Percentiles rank a stretch among this genome's conserved stretches.
Evolutionary conservation across 768 basidiomycete species (phyloP).

Genomic region (Boletus vermiculosoides): DNA sequence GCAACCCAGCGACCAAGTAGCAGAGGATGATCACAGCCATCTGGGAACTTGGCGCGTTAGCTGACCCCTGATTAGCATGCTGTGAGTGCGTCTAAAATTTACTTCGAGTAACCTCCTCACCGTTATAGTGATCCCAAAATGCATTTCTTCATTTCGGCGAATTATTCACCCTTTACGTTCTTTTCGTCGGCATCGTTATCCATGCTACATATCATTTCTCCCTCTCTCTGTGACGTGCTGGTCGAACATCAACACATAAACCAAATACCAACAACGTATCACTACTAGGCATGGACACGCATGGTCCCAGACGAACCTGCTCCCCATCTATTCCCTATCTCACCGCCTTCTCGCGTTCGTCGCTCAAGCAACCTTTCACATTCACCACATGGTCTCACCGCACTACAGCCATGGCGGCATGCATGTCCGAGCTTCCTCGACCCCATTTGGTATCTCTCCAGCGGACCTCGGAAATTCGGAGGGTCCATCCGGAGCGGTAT

Average conservation of each 20-base stretch:
- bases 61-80: too few species aligned
- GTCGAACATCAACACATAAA: constrained; percentile 35
- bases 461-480: constrained; percentile 53
- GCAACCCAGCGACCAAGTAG: too few species aligned
- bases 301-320: constrained; percentile 25
- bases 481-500: constrained; percentile 58
- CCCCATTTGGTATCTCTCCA: constrained; percentile 38
- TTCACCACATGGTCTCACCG: constrained; percentile 16
- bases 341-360: constrained; percentile 62
- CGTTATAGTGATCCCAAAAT: too few species aligned
- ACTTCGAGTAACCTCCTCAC: too few species aligned
- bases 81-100: too few species aligned
- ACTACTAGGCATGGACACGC: constrained; percentile 32
- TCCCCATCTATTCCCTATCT: constrained; percentile 59
- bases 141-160: too few species aligned
- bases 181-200: constrained; percentile 54
- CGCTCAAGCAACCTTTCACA: constrained; percentile 29
- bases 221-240: too few species aligned
- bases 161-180: constrained; percentile 52
- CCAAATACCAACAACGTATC: constrained; percentile 35
- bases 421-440: constrained; percentile 26
- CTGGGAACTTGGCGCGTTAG: too few species aligned
- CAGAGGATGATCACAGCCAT: too few species aligned
- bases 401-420: constrained; percentile 20
- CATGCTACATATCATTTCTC: constrained; percentile 48